Conservation (phyloP, 116 monocot genomes). For the Phalaenopsis hybrid region DNA sequence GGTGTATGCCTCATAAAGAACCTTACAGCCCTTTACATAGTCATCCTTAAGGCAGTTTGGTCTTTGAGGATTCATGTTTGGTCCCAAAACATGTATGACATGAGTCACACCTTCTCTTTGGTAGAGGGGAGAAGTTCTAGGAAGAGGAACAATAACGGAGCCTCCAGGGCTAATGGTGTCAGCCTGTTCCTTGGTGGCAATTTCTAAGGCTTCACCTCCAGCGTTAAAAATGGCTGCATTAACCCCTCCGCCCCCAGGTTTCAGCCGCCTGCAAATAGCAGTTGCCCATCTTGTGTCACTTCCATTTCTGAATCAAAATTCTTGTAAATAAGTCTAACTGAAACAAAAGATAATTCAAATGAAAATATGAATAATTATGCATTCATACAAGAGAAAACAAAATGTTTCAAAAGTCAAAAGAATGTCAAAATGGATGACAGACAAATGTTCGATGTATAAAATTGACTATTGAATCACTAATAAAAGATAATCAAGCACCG, state of each 20-base stretch:
- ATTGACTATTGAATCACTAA: no score
- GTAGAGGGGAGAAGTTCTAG: constrained; percentile 65
- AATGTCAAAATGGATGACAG: neutral
- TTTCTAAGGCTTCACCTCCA: constrained; percentile 63
- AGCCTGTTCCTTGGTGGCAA: constrained; percentile 63
- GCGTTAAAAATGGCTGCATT: no score
- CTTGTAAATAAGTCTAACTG: no score
- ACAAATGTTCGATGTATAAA: neutral
- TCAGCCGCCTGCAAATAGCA: constrained; percentile 52
- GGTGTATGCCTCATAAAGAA: no score
- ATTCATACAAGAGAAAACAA: neutral
- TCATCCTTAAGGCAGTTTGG: constrained; percentile 74
- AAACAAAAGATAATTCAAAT: neutral
- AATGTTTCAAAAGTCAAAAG: neutral
- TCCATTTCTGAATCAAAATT: neutral
- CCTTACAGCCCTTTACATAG: no score
- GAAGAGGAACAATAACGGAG: constrained; percentile 66
- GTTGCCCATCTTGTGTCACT: neutral
- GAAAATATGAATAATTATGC: neutral
- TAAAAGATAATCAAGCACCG: no score
- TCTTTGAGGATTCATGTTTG: constrained; percentile 93
- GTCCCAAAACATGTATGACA: constrained; percentile 95
- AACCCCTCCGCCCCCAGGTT: no score
- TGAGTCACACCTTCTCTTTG: constrained; percentile 80
- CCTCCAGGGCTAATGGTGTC: constrained; percentile 66